phyloP scores from a whole-genome alignment of 805 yeast species.

The Komagataella populi region DNA sequence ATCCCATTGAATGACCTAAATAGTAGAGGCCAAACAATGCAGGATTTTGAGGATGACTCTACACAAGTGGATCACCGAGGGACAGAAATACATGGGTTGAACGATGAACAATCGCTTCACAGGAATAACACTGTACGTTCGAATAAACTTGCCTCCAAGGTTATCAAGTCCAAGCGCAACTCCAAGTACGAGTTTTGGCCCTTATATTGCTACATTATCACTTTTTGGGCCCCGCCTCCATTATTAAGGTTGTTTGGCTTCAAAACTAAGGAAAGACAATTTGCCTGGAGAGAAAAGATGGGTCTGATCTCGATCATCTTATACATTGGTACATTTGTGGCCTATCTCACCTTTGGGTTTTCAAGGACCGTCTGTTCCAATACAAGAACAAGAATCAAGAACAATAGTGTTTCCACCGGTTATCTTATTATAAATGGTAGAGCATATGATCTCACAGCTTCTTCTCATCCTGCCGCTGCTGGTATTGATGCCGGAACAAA shows the following conservation, averaged over 20 bases:
- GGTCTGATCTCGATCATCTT: constrained; percentile 69
- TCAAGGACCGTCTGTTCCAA: constrained; percentile 66
- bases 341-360: constrained; percentile 83
- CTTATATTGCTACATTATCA: constrained; percentile 62
- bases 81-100: constrained; percentile 42
- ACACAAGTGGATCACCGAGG: constrained; percentile 18
- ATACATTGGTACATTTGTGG: constrained; percentile 63
- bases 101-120: constrained; percentile 29
- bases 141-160: constrained; percentile 9
- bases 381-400: constrained; percentile 33
- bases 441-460: constrained; percentile 56
- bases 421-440: constrained; percentile 71
- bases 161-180: constrained; percentile 8
- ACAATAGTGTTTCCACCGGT: constrained; percentile 44
- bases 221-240: constrained; percentile 89
- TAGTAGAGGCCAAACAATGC: background rate
- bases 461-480: constrained; percentile 69
- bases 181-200: constrained; percentile 44
- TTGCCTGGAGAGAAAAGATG: constrained; percentile 96
- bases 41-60: background rate
- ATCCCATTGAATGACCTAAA: constrained; percentile 1
- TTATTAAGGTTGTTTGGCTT: constrained; percentile 62
- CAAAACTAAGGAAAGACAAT: constrained; percentile 66
- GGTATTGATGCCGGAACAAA: constrained; percentile 64
- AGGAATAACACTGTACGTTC: constrained; percentile 8